Evolutionary conservation across 2,329 filamentous ascomycete genomes (phyloP).

Genomic region (Pseudogymnoascus sp.): DNA sequence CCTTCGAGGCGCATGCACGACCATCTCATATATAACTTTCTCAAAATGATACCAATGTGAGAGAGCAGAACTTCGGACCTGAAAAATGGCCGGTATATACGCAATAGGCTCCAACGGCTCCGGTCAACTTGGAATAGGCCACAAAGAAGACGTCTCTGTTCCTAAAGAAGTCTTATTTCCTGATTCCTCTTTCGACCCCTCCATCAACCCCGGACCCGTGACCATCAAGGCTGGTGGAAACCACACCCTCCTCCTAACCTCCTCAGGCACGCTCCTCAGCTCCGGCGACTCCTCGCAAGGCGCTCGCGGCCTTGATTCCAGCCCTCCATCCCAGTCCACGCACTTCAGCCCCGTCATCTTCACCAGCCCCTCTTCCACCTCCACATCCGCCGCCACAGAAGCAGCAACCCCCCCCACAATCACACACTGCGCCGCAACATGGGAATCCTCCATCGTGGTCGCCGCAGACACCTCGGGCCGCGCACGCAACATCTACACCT

Average conservation of each 20-base stretch:
- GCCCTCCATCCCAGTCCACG: conserved; percentile 8
- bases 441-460: conserved; percentile 64
- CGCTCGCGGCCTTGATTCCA: conserved; percentile 39
- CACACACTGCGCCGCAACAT: conserved; percentile 59
- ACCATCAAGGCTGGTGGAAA: conserved; percentile 61
- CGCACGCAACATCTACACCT: conserved; percentile 47
- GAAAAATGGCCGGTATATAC: conserved; percentile 48
- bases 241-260: conserved; percentile 68
- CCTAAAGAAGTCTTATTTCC: conserved; percentile 56
- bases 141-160: conserved; percentile 61
- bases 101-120: conserved; percentile 71
- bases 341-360: conserved; percentile 17
- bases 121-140: conserved; percentile 64
- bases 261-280: conserved; percentile 51
- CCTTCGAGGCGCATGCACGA: neutral
- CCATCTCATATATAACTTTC: neutral
- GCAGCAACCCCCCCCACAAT: neutral
- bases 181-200: conserved; percentile 28
- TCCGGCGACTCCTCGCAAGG: conserved; percentile 52
- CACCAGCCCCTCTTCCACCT: conserved; percentile 12
- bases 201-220: conserved; percentile 30
- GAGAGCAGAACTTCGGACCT: neutral
- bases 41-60: neutral
- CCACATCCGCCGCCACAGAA: conserved; percentile 15
- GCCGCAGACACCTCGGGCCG: conserved; percentile 35